phyloP scores from a whole-genome alignment of 1,284 basidiomycete genomes.

The Malassezia restricta region DNA sequence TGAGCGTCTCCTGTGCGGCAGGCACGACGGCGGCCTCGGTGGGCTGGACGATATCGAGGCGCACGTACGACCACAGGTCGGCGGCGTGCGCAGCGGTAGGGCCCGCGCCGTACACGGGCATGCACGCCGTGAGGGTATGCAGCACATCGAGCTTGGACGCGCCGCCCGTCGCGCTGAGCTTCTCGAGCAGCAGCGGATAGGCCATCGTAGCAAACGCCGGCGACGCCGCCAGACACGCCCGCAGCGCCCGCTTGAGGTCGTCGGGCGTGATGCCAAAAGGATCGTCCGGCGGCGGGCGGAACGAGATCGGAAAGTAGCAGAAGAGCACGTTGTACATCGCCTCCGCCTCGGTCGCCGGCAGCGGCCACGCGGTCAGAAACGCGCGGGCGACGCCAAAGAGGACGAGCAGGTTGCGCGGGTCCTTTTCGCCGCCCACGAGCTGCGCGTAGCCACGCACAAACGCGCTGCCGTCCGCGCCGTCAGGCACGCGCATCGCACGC shows the following conservation, averaged over 20 bases:
- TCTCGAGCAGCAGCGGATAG: conserved; percentile 80
- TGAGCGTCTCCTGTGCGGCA: conserved; percentile 27
- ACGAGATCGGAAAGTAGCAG: conserved; percentile 98
- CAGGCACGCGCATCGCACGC: conserved; percentile 5
- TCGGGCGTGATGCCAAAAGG: conserved; percentile 84
- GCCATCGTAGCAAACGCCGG: conserved; percentile 72
- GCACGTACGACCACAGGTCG: conserved; percentile 33
- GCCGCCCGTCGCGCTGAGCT: conserved; percentile 71
- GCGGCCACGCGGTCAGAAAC: conserved; percentile 73
- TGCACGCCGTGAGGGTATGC: conserved; percentile 25
- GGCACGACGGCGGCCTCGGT: conserved; percentile 36
- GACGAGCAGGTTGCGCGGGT: conserved; percentile 82
- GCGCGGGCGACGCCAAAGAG: conserved; percentile 77
- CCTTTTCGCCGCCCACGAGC: conserved; percentile 87
- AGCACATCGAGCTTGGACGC: conserved; percentile 56
- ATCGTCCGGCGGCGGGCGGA: conserved; percentile 83
- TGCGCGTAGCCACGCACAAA: conserved; percentile 65
- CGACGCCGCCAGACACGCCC: conserved; percentile 63
- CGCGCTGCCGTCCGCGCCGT: conserved; percentile 50
- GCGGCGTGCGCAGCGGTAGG: conserved; percentile 27
- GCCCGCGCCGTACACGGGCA: conserved; percentile 40
- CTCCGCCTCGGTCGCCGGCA: conserved; percentile 56
- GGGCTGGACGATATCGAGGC: conserved; percentile 44
- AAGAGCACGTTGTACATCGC: conserved; percentile 87
- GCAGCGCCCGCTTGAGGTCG: conserved; percentile 64